Evolutionary conservation across 306 rosid genomes (phyloP), one percentile per base, ranked within the genome.

Genomic region (Corylus avellana): DNA sequence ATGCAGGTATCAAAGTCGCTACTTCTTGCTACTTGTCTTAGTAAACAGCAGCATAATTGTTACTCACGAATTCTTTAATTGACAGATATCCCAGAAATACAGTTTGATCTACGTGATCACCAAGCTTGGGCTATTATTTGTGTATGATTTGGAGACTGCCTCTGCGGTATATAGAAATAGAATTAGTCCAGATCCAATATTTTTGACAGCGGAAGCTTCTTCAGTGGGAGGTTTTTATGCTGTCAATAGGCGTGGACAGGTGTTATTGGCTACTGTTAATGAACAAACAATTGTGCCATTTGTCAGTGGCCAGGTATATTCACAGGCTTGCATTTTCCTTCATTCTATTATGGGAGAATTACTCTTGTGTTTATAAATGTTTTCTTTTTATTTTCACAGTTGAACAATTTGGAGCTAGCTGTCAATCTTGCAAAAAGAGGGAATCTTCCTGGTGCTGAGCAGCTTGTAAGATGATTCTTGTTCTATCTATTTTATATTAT

Each of bases 381-480:
- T 29, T 18, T 80, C 59, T 74, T n/a, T 55, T 55, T 79, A 59
- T 57, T 48, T 51, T 79, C 57, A 3, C 91, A 96, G 99, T 86
- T 96, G 84, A 96, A 91, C 88, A 96, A 96, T 89, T 86, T 93
- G 89, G 99, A 96, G 92, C 97, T 96, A 55, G 99, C 99, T 29
- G 99, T 96, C 79, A 96, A 88, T 86, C 98, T 96, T 29, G 99
- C 99, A 76, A 93, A 96, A 84, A 87, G 99, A 88, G 99, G 99
- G 88, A 93, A 96, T 72, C 98, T 96, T 84, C 99, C 99, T 51
- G 99, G 99, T 77, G 99, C 99, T 29, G 99, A 96, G 86, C 89
- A 96, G 86, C 90, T 96, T 92, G 99, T 91, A 84, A 74, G 88
- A 80, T 70, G 25, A 51, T 67, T 74, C 61, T 63, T 69, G 9